Evolutionary conservation across 176 grass and related monocot genomes (phyloP).

Genomic region (Puya raimondii): DNA sequence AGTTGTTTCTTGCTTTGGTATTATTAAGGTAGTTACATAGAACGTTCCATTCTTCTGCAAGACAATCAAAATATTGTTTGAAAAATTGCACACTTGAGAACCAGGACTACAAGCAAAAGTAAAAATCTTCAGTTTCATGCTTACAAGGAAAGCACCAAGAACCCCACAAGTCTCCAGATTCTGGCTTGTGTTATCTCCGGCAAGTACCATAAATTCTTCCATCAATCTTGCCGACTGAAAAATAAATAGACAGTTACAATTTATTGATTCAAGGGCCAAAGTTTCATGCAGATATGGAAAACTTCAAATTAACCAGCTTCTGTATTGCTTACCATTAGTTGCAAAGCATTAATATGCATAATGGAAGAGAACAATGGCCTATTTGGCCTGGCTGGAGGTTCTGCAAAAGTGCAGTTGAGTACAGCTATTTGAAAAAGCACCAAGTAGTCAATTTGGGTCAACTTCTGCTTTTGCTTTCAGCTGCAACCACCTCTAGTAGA

Average conservation of each 20-base stretch:
- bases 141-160: constrained; percentile 91
- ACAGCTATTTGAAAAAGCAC: no score
- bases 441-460: no score
- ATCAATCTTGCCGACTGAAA: constrained; percentile 76
- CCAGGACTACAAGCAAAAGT: background rate
- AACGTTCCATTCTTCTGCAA: constrained; percentile 67
- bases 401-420: no score
- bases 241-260: constrained; percentile 15
- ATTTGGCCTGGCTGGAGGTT: no score
- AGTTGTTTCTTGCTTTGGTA: constrained; percentile 90
- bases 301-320: background rate
- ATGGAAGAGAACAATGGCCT: background rate
- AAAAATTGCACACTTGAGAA: constrained; percentile 15
- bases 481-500: no score
- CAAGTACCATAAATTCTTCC: constrained; percentile 94
- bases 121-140: constrained; percentile 17
- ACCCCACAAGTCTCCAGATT: constrained; percentile 90
- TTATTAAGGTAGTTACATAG: constrained; percentile 81
- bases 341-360: background rate
- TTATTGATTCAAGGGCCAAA: constrained; percentile 16
- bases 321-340: background rate
- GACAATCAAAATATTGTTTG: constrained; percentile 11
- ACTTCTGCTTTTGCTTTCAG: no score
- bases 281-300: background rate
- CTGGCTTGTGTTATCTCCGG: constrained; percentile 82